Evolutionary conservation across 2,329 filamentous ascomycete genomes (phyloP), one percentile per base, ranked within the genome.

Genomic region (Pseudogymnoascus sp.): DNA sequence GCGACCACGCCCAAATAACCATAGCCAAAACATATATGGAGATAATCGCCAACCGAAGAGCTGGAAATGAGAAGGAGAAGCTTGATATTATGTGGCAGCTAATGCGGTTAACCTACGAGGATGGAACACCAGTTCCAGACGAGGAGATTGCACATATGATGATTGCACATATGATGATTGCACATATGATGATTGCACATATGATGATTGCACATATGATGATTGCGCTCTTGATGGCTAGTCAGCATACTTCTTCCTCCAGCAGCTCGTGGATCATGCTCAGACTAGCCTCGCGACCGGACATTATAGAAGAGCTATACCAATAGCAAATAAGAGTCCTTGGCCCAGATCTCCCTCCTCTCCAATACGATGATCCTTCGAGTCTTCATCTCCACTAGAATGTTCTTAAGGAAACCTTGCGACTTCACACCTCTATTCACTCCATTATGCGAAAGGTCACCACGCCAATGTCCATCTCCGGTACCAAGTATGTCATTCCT

Each of bases 401-500:
- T 68, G 86, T 95, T 65, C 82, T 97, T 76, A 94, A 93, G 78
- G 92, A 97, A 76, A 96, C 92, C 2, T 86, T 97, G 37, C 89
- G 92, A 65, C 80, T 97, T 14, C 90, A 97, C 73, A 89, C 91
- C 1, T 91, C 92, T 0, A 97, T 97, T 70, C 92, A 97, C 81
- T 94, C 90, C 58, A 96, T 97, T 71, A 84, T 97, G 81, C 90
- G 92, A 68, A 89, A 90, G 68, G 93, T 96, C 73, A 96, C 93
- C 78, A 83, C 85, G 66, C 91, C 92, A 62, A 90, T 97, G 83
- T 82, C 85, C 7, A 83, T 96, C 25, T 85, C 91, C 30, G 89
- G 89, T 66, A 95, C 90, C 39, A 87, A 88, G 67, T 96, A 87
- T 71, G 84, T 90, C 61, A 85, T 97, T 65, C 92, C 92, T 6